phyloP scores from a whole-genome alignment of 2,329 filamentous ascomycete genomes.

The Stachybotrys echinatus region DNA sequence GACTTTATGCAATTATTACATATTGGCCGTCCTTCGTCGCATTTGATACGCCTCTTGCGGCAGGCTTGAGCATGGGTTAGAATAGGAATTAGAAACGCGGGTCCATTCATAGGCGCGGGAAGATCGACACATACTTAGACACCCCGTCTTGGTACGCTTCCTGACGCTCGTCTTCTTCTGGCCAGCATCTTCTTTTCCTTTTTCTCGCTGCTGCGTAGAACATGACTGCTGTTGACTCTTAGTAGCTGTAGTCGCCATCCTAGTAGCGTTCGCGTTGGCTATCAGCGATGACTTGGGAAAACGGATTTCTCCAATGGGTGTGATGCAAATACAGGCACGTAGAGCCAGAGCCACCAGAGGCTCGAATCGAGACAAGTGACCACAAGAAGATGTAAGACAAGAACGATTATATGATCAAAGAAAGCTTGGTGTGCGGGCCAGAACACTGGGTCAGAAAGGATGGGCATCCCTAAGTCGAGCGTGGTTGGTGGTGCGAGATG shows the following conservation, averaged over 20 bases:
- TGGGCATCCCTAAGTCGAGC: neutral
- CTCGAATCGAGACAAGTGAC: neutral
- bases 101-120: neutral
- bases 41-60: slow-evolving; percentile 92
- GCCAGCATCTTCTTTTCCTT: slow-evolving; percentile 34
- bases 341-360: too few relatives aligned
- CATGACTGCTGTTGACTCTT: slow-evolving; percentile 19
- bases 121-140: slow-evolving; percentile 61
- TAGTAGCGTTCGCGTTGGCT: slow-evolving; percentile 1
- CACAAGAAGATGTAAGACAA: neutral
- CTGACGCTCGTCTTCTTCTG: slow-evolving; percentile 44
- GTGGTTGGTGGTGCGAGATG: neutral
- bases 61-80: slow-evolving; percentile 59
- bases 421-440: neutral
- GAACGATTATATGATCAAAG: neutral
- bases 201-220: slow-evolving; percentile 25
- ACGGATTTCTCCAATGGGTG: too few relatives aligned
- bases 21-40: slow-evolving; percentile 80
- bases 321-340: too few relatives aligned
- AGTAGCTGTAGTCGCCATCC: slow-evolving; percentile 11
- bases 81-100: too few relatives aligned
- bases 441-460: neutral
- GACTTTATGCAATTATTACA: slow-evolving; percentile 85
- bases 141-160: slow-evolving; percentile 87
- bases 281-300: too few relatives aligned